A percentile compares a stretch with the other conserved stretches of the same genome.
These are phyloP conservation scores for Pythium sukuiense DNA, from an alignment of 352 stramenopile species.

Conservation along the genomic window DNA sequence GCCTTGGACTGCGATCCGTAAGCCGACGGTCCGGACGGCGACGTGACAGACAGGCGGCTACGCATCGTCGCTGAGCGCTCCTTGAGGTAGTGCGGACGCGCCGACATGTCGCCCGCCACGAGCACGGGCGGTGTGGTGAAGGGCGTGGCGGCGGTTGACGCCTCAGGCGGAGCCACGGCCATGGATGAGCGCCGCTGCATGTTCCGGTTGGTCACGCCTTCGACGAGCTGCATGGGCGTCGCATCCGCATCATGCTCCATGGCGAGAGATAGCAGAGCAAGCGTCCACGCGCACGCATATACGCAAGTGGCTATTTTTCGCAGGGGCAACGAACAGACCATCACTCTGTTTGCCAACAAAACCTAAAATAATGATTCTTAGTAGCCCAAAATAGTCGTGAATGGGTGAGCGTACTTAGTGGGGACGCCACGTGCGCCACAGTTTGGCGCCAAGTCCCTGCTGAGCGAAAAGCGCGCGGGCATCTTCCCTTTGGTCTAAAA, in stretches of 20 bases:
- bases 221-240: not conserved
- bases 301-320: not conserved
- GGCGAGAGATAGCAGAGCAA: not conserved
- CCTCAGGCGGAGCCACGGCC: not conserved
- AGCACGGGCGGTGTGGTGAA: slow-evolving; percentile 3
- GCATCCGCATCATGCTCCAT: not conserved
- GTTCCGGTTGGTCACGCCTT: not conserved
- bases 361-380: not conserved
- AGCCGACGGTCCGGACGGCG: not conserved
- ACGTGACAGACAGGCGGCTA: slow-evolving; percentile 19
- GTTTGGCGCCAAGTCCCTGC: slow-evolving; percentile 26
- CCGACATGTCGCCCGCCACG: slow-evolving; percentile 37
- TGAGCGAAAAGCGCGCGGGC: slow-evolving; percentile 17
- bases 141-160: not conserved
- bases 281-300: not conserved
- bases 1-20: slow-evolving; percentile 47
- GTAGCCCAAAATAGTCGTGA: not conserved
- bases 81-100: slow-evolving; percentile 52
- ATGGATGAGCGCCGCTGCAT: slow-evolving; percentile 18
- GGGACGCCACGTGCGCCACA: not conserved
- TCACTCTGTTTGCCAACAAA: slow-evolving; percentile 11
- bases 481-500: slow-evolving; percentile 3
- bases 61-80: slow-evolving; percentile 50
- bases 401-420: slow-evolving; percentile 17
- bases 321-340: slow-evolving; percentile 14